A percentile compares a stretch with the other conserved stretches of the same genome.
Conservation (phyloP, 352 stramenopile genomes). For the Phytophthora chlamydospora region DNA sequence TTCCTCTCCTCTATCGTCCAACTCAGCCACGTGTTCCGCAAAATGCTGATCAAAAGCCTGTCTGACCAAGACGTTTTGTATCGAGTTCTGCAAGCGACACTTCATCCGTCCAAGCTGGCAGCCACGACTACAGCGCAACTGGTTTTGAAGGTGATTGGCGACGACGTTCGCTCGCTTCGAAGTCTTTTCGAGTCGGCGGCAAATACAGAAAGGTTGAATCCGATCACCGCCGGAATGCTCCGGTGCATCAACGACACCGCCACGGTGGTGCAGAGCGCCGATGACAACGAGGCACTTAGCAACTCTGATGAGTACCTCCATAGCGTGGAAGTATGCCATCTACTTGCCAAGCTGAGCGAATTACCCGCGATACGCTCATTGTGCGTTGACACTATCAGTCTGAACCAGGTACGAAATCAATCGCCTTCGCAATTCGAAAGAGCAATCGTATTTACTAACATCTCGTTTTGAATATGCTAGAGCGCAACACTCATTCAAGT, state of each 20-base stretch:
- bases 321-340: conserved; percentile 59
- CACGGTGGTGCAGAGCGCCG: conserved; percentile 46
- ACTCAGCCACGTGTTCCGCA: conserved; percentile 70
- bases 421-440: not conserved
- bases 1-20: conserved; percentile 62
- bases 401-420: conserved; percentile 65
- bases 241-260: conserved; percentile 59
- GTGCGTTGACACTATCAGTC: conserved; percentile 64
- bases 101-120: conserved; percentile 74
- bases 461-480: conserved; percentile 26
- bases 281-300: conserved; percentile 49
- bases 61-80: conserved; percentile 68
- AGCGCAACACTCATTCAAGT: conserved; percentile 72
- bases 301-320: conserved; percentile 75
- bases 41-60: conserved; percentile 56
- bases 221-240: conserved; percentile 59
- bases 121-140: conserved; percentile 58
- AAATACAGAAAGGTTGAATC: conserved; percentile 47
- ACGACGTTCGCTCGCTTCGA: conserved; percentile 58
- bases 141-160: conserved; percentile 63
- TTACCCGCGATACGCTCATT: conserved; percentile 52
- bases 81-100: conserved; percentile 65
- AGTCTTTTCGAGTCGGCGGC: conserved; percentile 50
- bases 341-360: conserved; percentile 64
- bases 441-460: not conserved